A percentile compares a stretch with the other conserved stretches of the same genome.
Evolutionary conservation across 108 stramenopile genomes (phyloP).

Genomic region (Fragilariopsis cylindrus): DNA sequence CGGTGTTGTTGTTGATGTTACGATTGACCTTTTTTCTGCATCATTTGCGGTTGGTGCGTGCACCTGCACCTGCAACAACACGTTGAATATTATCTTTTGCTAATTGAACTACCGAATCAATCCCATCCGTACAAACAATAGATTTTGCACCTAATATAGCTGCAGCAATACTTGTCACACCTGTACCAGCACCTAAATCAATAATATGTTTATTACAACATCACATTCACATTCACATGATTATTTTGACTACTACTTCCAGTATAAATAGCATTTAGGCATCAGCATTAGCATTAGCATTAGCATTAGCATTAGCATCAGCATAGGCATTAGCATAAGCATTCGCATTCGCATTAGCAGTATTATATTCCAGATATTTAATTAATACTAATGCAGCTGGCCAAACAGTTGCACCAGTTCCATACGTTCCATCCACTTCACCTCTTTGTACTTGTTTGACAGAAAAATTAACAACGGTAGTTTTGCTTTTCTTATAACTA

Average conservation of each 20-base stretch:
- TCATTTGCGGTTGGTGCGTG: background rate
- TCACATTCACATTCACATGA: background rate
- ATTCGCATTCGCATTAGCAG: background rate
- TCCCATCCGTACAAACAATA: slow-evolving; percentile 82
- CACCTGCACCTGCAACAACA: background rate
- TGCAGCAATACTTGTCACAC: slow-evolving; percentile 76
- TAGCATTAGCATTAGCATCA: background rate
- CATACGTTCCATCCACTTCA: slow-evolving; percentile 82
- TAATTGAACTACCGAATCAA: slow-evolving; percentile 64
- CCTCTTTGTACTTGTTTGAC: slow-evolving; percentile 78
- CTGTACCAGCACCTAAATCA: slow-evolving; percentile 85
- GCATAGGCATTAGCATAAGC: background rate
- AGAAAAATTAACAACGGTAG: slow-evolving; percentile 20
- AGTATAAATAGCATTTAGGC: background rate
- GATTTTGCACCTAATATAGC: slow-evolving; percentile 68
- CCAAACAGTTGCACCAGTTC: slow-evolving; percentile 94
- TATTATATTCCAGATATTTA: slow-evolving; percentile 70
- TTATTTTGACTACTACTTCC: too few relatives aligned
- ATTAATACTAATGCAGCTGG: slow-evolving; percentile 84
- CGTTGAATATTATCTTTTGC: slow-evolving; percentile 59
- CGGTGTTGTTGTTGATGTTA: background rate
- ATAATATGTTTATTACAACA: slow-evolving; percentile 48
- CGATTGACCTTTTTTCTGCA: background rate
- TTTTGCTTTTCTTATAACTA: too few relatives aligned
- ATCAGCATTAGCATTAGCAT: background rate